Conservation (phyloP, 2,329 filamentous ascomycete species). For the Diaporthe vaccinii region DNA sequence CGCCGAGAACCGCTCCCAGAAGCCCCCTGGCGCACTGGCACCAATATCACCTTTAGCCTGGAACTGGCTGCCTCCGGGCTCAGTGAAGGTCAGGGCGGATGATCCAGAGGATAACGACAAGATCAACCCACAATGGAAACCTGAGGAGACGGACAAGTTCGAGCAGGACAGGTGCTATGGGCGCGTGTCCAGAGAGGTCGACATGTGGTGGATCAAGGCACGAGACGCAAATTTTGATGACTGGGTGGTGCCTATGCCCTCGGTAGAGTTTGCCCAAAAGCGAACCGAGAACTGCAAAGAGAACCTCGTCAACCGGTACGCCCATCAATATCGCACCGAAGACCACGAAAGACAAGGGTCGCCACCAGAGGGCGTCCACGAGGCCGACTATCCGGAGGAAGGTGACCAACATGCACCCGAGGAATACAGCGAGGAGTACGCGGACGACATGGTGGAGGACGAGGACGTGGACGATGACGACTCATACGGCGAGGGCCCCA, state of each 20-base stretch:
- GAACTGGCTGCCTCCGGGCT: slow-evolving; percentile 65
- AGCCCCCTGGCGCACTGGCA: slow-evolving; percentile 63
- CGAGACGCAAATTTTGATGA: slow-evolving; percentile 72
- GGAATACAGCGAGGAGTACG: slow-evolving; percentile 53
- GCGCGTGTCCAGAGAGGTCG: slow-evolving; percentile 74
- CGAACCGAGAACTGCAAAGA: slow-evolving; percentile 71
- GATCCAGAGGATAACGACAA: slow-evolving; percentile 54
- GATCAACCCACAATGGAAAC: slow-evolving; percentile 63
- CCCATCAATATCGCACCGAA: slow-evolving; percentile 58
- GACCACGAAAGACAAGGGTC: slow-evolving; percentile 54
- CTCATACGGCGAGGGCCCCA: slow-evolving; percentile 82
- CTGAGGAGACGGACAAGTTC: slow-evolving; percentile 68
- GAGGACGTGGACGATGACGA: slow-evolving; percentile 81
- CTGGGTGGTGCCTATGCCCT: slow-evolving; percentile 71
- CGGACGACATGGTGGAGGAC: slow-evolving; percentile 69
- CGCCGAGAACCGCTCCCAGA: slow-evolving; percentile 61
- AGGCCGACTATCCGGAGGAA: slow-evolving; percentile 52
- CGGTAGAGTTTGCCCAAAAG: slow-evolving; percentile 70
- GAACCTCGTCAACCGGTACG: slow-evolving; percentile 70
- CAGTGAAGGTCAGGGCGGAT: slow-evolving; percentile 52
- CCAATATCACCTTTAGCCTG: slow-evolving; percentile 66
- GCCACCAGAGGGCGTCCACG: slow-evolving; percentile 53
- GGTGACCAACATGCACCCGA: slow-evolving; percentile 51
- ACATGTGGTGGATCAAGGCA: slow-evolving; percentile 74
- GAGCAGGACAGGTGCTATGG: slow-evolving; percentile 72